Conservation (phyloP, 768 basidiomycete species). For the Sutorius australiensis region DNA sequence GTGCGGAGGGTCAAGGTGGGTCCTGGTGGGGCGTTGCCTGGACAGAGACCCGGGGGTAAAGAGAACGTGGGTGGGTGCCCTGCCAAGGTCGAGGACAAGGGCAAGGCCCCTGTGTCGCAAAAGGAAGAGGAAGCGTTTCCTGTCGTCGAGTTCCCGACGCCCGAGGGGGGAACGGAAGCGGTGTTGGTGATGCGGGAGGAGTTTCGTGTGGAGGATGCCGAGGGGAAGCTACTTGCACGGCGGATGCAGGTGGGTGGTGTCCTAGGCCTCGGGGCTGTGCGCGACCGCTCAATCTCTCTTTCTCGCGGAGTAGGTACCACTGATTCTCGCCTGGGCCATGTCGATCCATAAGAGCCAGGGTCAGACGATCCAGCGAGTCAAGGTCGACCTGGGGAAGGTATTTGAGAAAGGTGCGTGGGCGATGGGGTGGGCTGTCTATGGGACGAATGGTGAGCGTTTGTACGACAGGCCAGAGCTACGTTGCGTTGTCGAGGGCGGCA, state of each 20-base stretch:
- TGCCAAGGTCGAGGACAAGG: constrained; percentile 1
- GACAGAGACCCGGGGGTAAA: constrained; percentile 23
- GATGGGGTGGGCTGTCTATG: no score
- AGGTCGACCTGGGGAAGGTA: constrained; percentile 60
- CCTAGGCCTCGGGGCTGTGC: no score
- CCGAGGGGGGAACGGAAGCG: constrained; percentile 39
- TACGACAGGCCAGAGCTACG: constrained; percentile 42
- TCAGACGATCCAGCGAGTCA: constrained; percentile 64
- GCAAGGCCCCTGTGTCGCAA: constrained; percentile 29
- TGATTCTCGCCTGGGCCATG: constrained; percentile 78
- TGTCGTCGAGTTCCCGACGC: constrained; percentile 44
- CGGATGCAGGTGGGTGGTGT: constrained; percentile 38
- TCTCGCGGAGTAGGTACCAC: constrained; percentile 63
- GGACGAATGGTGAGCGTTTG: no score
- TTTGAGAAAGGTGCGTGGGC: constrained; percentile 49
- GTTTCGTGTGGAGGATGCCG: constrained; percentile 50
- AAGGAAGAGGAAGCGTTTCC: constrained; percentile 43
- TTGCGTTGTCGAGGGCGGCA: constrained; percentile 50
- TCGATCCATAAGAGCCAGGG: constrained; percentile 79
- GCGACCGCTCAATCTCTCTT: not conserved
- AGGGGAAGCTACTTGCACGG: constrained; percentile 46
- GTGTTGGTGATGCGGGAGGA: constrained; percentile 51
- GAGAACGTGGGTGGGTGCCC: constrained; percentile 27
- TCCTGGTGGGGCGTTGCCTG: constrained; percentile 24
- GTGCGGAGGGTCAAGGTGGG: constrained; percentile 34